Conservation (phyloP, 2,329 filamentous ascomycete genomes). For the Trichoderma simmonsii region DNA sequence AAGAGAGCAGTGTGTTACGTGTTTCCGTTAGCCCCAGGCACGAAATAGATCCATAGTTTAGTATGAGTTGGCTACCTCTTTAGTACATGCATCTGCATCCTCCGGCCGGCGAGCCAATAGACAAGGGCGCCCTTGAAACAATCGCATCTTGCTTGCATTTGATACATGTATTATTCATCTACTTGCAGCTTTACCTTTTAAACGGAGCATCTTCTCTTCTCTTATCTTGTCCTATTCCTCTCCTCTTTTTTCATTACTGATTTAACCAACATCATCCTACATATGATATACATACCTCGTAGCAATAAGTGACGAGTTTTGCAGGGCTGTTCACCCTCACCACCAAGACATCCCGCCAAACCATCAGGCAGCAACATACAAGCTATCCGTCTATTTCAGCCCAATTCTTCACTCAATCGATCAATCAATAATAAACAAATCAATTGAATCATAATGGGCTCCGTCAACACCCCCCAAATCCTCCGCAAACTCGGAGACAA, state of each 20-base stretch:
- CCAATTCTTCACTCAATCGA: not conserved
- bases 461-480: conserved; percentile 5
- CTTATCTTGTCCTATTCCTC: not conserved
- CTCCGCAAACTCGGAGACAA: conserved; percentile 28
- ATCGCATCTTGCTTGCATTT: not conserved
- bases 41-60: not conserved
- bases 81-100: not conserved
- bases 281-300: not conserved
- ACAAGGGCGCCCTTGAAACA: not conserved
- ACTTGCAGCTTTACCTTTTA: not conserved
- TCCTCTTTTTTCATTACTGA: not conserved
- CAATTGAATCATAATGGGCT: not conserved
- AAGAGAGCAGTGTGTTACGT: not conserved
- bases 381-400: not conserved
- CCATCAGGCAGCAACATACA: not conserved
- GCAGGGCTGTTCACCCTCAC: not conserved
- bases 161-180: not conserved
- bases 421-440: not conserved
- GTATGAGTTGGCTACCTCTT: not conserved
- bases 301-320: not conserved
- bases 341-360: not conserved
- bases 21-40: not conserved
- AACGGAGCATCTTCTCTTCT: not conserved
- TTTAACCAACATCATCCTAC: not conserved
- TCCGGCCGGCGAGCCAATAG: not conserved